Evolutionary conservation across 768 basidiomycete genomes (phyloP).

Genomic region (Suillus weaverae): DNA sequence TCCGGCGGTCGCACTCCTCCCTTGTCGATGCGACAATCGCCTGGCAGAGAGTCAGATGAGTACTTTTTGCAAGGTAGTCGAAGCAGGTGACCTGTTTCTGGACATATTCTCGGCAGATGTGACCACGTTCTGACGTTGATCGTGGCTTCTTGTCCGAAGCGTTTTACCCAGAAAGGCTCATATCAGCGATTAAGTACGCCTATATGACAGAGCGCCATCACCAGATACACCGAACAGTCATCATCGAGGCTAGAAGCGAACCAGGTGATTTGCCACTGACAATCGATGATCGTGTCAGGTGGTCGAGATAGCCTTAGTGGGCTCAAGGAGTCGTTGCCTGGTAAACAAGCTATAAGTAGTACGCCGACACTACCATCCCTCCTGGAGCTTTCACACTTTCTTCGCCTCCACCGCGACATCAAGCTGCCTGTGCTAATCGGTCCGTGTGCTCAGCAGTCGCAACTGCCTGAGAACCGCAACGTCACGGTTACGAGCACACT

Average conservation of each 20-base stretch:
- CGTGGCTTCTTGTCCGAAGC: background rate
- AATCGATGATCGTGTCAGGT: background rate
- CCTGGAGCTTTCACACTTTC: background rate
- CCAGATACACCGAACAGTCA: background rate
- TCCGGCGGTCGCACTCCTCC: background rate
- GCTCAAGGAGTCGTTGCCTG: background rate
- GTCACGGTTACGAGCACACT: background rate
- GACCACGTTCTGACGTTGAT: background rate
- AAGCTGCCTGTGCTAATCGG: background rate
- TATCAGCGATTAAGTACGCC: background rate
- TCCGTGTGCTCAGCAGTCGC: background rate
- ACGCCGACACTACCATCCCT: background rate
- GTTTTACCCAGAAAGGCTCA: background rate
- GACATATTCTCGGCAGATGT: background rate
- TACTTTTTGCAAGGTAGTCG: background rate
- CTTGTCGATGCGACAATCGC: background rate
- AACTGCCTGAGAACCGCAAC: background rate
- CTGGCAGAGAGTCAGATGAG: background rate
- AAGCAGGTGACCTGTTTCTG: slow-evolving; percentile 1
- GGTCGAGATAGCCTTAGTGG: background rate
- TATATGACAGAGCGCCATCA: background rate
- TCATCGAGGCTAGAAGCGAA: background rate
- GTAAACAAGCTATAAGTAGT: background rate
- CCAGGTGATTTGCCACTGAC: background rate
- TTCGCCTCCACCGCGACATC: background rate